These are phyloP conservation scores for Thelephora ganbajun DNA, from an alignment of 768 basidiomycete species.

Conservation along the genomic window DNA sequence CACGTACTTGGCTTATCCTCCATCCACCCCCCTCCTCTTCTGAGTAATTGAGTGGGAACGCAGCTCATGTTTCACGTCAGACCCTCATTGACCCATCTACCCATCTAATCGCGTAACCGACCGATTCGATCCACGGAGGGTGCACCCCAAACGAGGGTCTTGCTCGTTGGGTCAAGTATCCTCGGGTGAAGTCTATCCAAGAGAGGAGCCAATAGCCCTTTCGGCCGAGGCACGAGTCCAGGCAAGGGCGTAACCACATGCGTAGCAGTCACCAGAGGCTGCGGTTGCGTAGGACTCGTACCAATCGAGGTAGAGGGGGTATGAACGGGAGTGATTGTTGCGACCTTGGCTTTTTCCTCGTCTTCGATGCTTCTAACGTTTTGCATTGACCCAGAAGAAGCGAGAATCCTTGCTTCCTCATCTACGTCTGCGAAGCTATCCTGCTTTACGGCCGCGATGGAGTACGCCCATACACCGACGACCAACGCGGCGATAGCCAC, in stretches of 20 bases:
- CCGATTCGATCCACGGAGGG: slow-evolving; percentile 54
- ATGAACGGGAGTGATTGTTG: slow-evolving; percentile 1
- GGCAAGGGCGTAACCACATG: neutral
- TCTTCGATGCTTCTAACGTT: slow-evolving; percentile 12
- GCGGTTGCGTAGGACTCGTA: neutral
- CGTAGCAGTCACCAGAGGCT: neutral
- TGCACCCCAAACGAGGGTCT: slow-evolving; percentile 62
- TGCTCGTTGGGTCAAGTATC: slow-evolving; percentile 43
- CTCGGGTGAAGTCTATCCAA: slow-evolving; percentile 32
- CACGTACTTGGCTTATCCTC: neutral
- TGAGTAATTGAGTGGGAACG: too few relatives aligned
- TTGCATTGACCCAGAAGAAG: slow-evolving; percentile 13
- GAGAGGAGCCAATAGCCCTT: slow-evolving; percentile 32
- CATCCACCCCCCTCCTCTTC: neutral
- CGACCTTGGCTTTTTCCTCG: slow-evolving; percentile 18
- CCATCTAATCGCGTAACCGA: slow-evolving; percentile 21
- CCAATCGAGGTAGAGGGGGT: neutral
- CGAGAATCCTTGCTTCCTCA: slow-evolving; percentile 55
- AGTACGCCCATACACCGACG: slow-evolving; percentile 79
- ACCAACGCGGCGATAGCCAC: slow-evolving; percentile 57
- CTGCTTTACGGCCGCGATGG: slow-evolving; percentile 87
- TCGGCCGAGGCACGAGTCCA: slow-evolving; percentile 5
- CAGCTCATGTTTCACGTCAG: too few relatives aligned
- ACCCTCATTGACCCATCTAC: neutral
- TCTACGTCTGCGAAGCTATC: slow-evolving; percentile 84